Evolutionary conservation across 1,284 basidiomycete species (phyloP), one percentile per base, ranked within the genome.

Genomic region (Cutaneotrichosporon sp.): DNA sequence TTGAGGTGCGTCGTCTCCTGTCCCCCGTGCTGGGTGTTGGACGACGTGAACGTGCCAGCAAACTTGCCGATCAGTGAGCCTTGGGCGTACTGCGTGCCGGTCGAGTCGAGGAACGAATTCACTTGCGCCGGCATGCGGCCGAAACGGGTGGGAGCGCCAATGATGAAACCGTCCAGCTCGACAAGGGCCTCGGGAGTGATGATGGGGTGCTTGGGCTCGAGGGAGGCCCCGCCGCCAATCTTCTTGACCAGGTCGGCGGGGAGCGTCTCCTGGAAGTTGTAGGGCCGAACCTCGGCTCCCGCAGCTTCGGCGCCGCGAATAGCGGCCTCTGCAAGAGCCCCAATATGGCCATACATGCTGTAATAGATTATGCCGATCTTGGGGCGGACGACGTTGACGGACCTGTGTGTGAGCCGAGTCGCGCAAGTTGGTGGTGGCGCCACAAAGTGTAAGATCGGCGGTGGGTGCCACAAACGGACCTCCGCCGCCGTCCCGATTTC

Each of bases 311-410:
- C 81, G 67, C 92, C 92, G 36, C 78, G 82, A 81, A 90, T 89
- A 70, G 89, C 85, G 56, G 86, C 79, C 79, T 92, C 89, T 56
- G 91, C 90, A 77, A 96, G 89, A 87, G 83, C 22, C 11, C 36
- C 84, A 76, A 91, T 86, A 80, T 94, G 91, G 70, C 90, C 90
- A 76, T 90, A 92, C 81, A 90, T 85, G 63, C 88, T 83, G 84
- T 93, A 92, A 83, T 90, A 88, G 71, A 90, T 80, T 72, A 92
- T 90, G 63, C 89, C 90, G 74, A 91, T 83, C 75, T 85, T 86
- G 53, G 89, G 88, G 61, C 72, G 65, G 56, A 59, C 26, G 21
- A 52, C 31, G 42, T 46, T 46, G 36, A 58, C 34, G 42, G 56
- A 58, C 40, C n/a, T 26, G 21, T 2, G 21, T n/a, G 47, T 58